Evolutionary conservation across 441 rosid genomes (phyloP).

Genomic region (Lagerstroemia fauriei): DNA sequence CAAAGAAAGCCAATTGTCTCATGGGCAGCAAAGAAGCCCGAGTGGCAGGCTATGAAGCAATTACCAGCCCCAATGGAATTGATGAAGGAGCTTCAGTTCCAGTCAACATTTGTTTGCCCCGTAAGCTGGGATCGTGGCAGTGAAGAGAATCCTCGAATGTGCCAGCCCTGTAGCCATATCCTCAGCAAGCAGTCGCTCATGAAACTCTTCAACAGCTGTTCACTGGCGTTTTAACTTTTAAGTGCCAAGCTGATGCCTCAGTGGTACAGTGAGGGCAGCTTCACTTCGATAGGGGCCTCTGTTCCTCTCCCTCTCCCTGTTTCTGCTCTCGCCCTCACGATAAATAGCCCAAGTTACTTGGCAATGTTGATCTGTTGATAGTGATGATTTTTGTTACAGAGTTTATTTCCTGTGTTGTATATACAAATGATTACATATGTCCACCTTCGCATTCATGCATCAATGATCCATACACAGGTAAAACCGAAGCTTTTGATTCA

Average conservation of each 20-base stretch:
- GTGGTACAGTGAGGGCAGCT: slow-evolving; percentile 43
- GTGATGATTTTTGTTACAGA: background rate
- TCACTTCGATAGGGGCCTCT: slow-evolving; percentile 33
- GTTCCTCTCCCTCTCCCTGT: background rate
- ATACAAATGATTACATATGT: background rate
- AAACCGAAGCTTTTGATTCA: background rate
- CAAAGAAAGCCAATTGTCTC: too few species aligned
- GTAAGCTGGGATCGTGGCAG: slow-evolving; percentile 57
- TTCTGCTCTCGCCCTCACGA: background rate
- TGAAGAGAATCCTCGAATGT: slow-evolving; percentile 64
- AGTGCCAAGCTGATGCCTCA: slow-evolving; percentile 44
- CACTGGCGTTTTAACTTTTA: slow-evolving; percentile 46
- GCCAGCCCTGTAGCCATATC: slow-evolving; percentile 58
- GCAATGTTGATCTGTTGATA: background rate
- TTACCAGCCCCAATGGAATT: slow-evolving; percentile 55
- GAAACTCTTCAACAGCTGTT: slow-evolving; percentile 47
- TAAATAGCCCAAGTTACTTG: background rate
- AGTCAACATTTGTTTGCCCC: slow-evolving; percentile 61
- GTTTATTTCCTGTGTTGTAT: background rate
- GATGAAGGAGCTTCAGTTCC: slow-evolving; percentile 51
- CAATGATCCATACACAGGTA: background rate
- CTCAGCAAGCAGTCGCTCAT: slow-evolving; percentile 55
- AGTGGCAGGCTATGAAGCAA: too few species aligned
- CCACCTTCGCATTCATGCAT: background rate
- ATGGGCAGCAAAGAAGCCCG: too few species aligned